Evolutionary conservation across 2,329 filamentous ascomycete genomes (phyloP), one percentile per base, ranked within the genome.

Genomic region (Penicillium italicum): DNA sequence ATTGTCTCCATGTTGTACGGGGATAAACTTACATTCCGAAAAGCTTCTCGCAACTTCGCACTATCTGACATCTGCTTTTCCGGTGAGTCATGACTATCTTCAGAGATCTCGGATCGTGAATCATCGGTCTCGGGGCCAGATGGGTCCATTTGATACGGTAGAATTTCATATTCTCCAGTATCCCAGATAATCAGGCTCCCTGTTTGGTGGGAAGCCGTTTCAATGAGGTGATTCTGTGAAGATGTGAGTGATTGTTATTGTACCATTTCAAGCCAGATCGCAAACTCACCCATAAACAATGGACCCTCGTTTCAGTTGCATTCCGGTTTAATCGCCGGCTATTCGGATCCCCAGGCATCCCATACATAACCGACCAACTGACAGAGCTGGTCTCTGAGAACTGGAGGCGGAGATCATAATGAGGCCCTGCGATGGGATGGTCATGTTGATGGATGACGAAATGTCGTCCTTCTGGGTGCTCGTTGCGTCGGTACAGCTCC

Each of bases 361-460:
- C 83, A 64, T 85, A 86, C 82, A 85, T 85, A 60, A 86, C 78
- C 0, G 84, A 82, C 69, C 76, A 90, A 56, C 83, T 87, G 11
- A 83, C 80, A 26, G 85, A 86, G 65, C 86, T 89, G 0, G 81
- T 80, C 55, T 80, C 77, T 30, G 87, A 89, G 67, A 89, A 86
- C 69, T 90, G 86, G 18, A 90, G 75, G 3, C 87, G 79, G 20
- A 90, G 76, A 69, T 90, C 87, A 74, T 90, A 88, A 67, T 87
- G 84, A 1, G 80, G 79, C 24, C 87, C 86, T 10, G 87, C 85
- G 41, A 88, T 69, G 1, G 87, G 87, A 66, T 90, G 87, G 65
- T 89, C 86, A 67, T 90, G 86, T 66, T 90, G 86, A 68, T 90
- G 86, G 36, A 90, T 79, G 49, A 90, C 82, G 65, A 89, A 90